Evolutionary conservation across 192 early-diverging fungal genomes (phyloP), one percentile per base, ranked within the genome.

Genomic region (Cetraspora pellucida): DNA sequence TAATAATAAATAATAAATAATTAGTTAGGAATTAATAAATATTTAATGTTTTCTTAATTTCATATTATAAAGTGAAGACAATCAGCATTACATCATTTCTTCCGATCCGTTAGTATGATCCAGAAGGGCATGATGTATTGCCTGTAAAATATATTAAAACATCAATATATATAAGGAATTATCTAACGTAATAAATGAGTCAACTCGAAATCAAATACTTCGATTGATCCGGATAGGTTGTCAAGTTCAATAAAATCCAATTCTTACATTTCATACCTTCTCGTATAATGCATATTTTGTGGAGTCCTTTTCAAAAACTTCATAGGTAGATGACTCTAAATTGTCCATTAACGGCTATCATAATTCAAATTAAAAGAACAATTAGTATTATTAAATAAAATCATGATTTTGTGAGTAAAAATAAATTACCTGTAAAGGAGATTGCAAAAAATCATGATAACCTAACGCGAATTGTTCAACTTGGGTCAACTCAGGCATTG

Each of bases 221-320:
- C 23, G 23, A 37, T 37, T 37, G 37, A 54, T 54, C 50, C 50
- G 19, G 11, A 54, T 19, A 54, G 13, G 50, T 54, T 54, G 19
- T 19, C 60, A 37, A 68, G 43, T 3, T 74, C 31, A 78, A 23
- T 63, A 59, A 14, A 37, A 31, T 54, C 21, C 52, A 57, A 55
- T 28, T 82, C 49, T 87, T 45, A 70, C 13, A 72, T 80, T 17
- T 43, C 72, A 61, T 76, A 85, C 93, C 77, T 86, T 77, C 80
- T 97, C 95, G 82, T 99, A 99, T 76, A 90, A 89, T 61, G 89
- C 85, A 84, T 99, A 99, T 81, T 99, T 99, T 52, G 95, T 88
- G 16, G 93, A 92, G 82, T 98, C 96, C 60, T 91, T 93, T 81
- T 98, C 98, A 85, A 98, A 99, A 0, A 94, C 93, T 83, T 96